phyloP scores from a whole-genome alignment of 2,329 filamentous ascomycete species.

The Penicillium sp. region DNA sequence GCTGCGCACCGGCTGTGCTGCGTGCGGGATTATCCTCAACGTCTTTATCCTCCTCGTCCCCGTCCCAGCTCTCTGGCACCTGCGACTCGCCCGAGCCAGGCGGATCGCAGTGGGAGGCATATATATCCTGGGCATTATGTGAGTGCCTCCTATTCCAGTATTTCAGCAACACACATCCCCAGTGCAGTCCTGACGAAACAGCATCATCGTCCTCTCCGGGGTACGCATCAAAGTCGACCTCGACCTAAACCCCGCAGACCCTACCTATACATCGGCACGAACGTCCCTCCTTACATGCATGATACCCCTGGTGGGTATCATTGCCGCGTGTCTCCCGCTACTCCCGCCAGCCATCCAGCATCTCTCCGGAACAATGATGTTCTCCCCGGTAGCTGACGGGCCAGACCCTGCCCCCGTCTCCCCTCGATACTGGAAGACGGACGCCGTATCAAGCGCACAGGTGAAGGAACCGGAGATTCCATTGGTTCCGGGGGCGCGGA shows the following conservation, averaged over 20 bases:
- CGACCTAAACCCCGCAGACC: constrained; percentile 3
- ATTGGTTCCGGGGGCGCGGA: constrained; percentile 13
- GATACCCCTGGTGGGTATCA: constrained; percentile 12
- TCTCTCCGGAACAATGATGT: constrained; percentile 3
- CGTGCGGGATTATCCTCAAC: constrained; percentile 13
- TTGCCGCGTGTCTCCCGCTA: constrained; percentile 18
- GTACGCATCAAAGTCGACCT: constrained; percentile 14
- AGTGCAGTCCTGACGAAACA: neutral
- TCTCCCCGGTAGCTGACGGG: constrained; percentile 3
- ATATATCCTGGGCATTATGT: constrained; percentile 16
- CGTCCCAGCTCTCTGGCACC: constrained; percentile 5
- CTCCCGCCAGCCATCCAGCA: constrained; percentile 8
- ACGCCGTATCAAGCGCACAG: constrained; percentile 6
- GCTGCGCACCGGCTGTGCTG: constrained; percentile 11
- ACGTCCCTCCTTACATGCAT: constrained; percentile 16
- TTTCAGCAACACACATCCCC: constrained; percentile 1
- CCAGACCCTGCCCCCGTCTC: constrained; percentile 5
- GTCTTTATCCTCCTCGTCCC: constrained; percentile 14
- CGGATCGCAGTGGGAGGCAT: constrained; percentile 9
- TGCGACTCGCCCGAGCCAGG: constrained; percentile 6
- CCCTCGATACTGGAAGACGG: constrained; percentile 14
- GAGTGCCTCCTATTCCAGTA: neutral
- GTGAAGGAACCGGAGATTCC: constrained; percentile 16
- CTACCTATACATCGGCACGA: constrained; percentile 12
- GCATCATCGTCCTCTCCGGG: constrained; percentile 13